Base-by-base conservation (phyloP, 2,329 filamentous ascomycete genomes). In the Cercospora citrullina region DNA sequence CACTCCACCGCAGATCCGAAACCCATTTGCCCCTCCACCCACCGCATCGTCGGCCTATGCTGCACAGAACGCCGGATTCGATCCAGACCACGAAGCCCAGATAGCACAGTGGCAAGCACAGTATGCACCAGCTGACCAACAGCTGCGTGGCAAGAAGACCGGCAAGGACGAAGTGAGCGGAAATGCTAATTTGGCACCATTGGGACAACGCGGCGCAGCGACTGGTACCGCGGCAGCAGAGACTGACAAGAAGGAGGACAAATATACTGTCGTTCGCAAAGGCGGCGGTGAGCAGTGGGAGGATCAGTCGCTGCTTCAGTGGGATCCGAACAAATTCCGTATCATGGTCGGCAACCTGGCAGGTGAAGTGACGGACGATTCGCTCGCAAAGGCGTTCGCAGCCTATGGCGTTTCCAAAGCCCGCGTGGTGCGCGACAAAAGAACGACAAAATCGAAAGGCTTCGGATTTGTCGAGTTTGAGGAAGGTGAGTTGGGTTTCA, bases 401-500 rank as follows among this genome's bases (percentile, higher is more conserved):
- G 89, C 90, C 68, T 99, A 96, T 85, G 96, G 93, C 1, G 89
- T 98, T 26, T 91, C 94, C 73, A 98, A 97, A 80, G 93, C 94
- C 18, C 90, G 94, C 61, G 95, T 99, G 33, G 90, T 98, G 69
- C 89, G 95, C 62, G 95, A 99, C 82, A 98, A 97, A 84, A 89
- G 93, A 68, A 97, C 94, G 0, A 95, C 91, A 65, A 99, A 99
- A 82, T 96, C 92, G 76, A 96, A 95, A 79, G 95, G 94, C 0
- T 99, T 92, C 78, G 95, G 95, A 2, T 99, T 99, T 77, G 94
- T 99, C 65, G 95, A 92, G 80, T 98, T 99, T 81, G 91, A 90
- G 75, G 92, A 97, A 77, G 92, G 93, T 31, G 95, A 99, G 79
- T 94, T 97, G 77, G 98, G 96, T 79, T 98, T 99, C 84, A 89